Conservation (phyloP, 441 rosid genomes). For the Hypseocharis bilobata region DNA sequence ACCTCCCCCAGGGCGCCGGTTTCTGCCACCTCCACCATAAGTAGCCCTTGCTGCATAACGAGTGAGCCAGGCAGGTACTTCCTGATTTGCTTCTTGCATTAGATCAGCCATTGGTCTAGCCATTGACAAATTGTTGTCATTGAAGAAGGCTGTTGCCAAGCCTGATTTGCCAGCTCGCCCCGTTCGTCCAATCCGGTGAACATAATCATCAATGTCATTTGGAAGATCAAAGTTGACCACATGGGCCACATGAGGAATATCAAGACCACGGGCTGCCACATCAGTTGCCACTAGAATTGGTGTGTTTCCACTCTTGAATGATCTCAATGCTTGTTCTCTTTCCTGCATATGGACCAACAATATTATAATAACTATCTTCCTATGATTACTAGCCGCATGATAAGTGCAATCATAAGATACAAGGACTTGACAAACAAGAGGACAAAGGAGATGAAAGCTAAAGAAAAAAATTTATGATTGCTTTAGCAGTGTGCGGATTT, state of each 20-base stretch:
- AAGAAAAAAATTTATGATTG: too few species aligned
- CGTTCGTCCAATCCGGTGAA: constrained; percentile 84
- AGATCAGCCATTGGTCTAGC: constrained; percentile 60
- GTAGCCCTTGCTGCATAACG: constrained; percentile 59
- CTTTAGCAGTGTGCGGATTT: too few species aligned
- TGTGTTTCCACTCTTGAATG: constrained; percentile 73
- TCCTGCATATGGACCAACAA: constrained; percentile 41
- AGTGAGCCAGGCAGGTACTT: constrained; percentile 82
- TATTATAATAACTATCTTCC: background rate
- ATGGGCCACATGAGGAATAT: constrained; percentile 84
- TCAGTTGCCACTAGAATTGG: constrained; percentile 92
- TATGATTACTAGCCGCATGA: background rate
- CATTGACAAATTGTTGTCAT: constrained; percentile 60
- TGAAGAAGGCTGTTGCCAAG: constrained; percentile 87
- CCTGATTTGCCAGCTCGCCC: constrained; percentile 90
- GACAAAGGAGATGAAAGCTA: background rate
- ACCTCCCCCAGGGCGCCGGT: constrained; percentile 61
- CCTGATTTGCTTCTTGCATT: constrained; percentile 92
- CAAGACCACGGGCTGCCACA: constrained; percentile 93
- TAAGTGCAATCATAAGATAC: background rate
- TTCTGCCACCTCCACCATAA: constrained; percentile 44
- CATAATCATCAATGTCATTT: constrained; percentile 87
- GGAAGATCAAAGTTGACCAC: constrained; percentile 91
- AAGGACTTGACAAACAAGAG: background rate
- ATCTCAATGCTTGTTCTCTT: constrained; percentile 74